A percentile compares a stretch with the other conserved stretches of the same genome.
phyloP scores from a whole-genome alignment of 768 basidiomycete species.

The Lentinula raphanica region DNA sequence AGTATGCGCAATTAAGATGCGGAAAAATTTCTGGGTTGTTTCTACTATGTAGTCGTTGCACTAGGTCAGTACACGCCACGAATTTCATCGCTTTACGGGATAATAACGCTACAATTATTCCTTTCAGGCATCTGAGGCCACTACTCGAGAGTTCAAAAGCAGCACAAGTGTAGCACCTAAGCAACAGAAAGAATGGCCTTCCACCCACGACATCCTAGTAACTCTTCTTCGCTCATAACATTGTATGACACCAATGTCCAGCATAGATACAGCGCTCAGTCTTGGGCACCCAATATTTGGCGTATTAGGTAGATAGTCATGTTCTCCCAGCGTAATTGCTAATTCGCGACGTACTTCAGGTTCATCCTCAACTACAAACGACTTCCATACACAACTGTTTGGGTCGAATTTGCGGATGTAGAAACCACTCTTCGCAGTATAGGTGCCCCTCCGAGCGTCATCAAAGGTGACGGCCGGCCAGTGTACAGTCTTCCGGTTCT shows the following conservation, averaged over 20 bases:
- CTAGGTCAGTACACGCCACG: background rate
- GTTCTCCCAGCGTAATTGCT: background rate
- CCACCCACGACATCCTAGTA: background rate
- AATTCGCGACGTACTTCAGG: conserved; percentile 25
- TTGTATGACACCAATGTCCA: conserved; percentile 52
- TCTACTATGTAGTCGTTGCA: background rate
- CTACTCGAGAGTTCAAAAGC: background rate
- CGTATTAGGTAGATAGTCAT: conserved; percentile 47
- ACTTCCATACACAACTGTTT: conserved; percentile 61
- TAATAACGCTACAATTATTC: background rate
- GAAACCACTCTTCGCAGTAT: conserved; percentile 55
- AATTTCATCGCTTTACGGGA: background rate
- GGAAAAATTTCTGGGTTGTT: too few species aligned
- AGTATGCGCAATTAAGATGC: too few species aligned
- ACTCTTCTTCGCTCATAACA: conserved; percentile 32
- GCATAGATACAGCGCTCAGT: conserved; percentile 46
- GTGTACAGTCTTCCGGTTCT: conserved; percentile 70
- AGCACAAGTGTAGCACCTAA: background rate
- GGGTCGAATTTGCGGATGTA: conserved; percentile 68
- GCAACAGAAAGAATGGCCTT: background rate
- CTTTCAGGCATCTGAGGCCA: background rate
- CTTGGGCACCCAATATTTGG: conserved; percentile 80
- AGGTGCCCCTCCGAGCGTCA: conserved; percentile 52
- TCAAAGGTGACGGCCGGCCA: conserved; percentile 50
- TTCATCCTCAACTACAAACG: conserved; percentile 76